Evolutionary conservation across 2,329 filamentous ascomycete species (phyloP).

Genomic region (Gyromitra esculenta): DNA sequence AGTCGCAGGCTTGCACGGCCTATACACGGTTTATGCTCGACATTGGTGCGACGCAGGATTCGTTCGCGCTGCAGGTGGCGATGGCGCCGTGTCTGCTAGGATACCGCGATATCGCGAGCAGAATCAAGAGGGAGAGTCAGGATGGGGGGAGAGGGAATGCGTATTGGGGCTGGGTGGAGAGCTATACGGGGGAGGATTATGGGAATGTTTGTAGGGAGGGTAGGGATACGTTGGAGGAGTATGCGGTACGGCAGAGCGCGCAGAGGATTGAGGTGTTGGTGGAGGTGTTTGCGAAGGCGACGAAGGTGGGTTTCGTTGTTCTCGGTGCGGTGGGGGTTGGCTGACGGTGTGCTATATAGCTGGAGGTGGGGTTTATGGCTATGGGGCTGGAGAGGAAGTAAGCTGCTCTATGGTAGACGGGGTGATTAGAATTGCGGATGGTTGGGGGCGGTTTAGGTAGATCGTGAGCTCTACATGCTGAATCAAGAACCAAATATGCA

Average conservation of each 20-base stretch:
- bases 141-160: conserved; percentile 69
- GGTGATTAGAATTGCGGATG: background rate
- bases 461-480: too few relatives aligned
- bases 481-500: too few relatives aligned
- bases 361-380: conserved; percentile 80
- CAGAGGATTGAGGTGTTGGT: conserved; percentile 82
- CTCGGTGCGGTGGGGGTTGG: background rate
- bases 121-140: conserved; percentile 70
- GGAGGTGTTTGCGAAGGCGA: conserved; percentile 85
- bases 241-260: conserved; percentile 77
- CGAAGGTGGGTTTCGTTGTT: conserved; percentile 67
- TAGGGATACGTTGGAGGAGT: conserved; percentile 76
- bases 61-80: conserved; percentile 84
- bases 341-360: conserved; percentile 62
- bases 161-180: conserved; percentile 92
- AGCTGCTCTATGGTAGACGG: too few relatives aligned
- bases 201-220: conserved; percentile 75
- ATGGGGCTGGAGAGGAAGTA: conserved; percentile 66
- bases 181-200: conserved; percentile 85
- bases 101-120: conserved; percentile 80
- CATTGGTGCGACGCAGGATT: conserved; percentile 85
- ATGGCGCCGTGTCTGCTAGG: conserved; percentile 90
- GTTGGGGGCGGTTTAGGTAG: too few relatives aligned
- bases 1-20: conserved; percentile 76
- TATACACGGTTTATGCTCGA: conserved; percentile 90